These are phyloP conservation scores for Pichia scutulata DNA, from an alignment of 805 yeast species.

Conservation along the genomic window DNA sequence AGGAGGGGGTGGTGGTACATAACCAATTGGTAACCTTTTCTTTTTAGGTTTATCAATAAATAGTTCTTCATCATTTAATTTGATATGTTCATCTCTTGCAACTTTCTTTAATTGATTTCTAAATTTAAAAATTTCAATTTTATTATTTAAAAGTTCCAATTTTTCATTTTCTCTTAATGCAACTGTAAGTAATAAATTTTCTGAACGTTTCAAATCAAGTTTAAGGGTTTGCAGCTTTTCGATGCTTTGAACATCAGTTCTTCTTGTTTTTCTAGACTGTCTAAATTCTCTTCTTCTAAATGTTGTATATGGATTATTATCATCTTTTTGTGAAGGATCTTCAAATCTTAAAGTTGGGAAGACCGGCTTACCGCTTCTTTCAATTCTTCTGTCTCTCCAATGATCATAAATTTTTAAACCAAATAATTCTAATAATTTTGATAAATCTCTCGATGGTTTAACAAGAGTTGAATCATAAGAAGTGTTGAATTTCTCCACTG, in stretches of 20 bases:
- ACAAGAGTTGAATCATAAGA: conserved; percentile 44
- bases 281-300: conserved; percentile 93
- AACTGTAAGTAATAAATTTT: conserved; percentile 57
- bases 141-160: conserved; percentile 53
- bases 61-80: conserved; percentile 79
- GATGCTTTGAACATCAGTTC: conserved; percentile 85
- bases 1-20: conserved; percentile 9
- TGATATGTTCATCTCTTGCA: conserved; percentile 68
- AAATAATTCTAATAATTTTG: conserved; percentile 43
- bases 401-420: conserved; percentile 70
- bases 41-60: conserved; percentile 56
- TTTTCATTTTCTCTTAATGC: conserved; percentile 68
- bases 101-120: conserved; percentile 64
- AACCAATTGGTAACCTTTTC: conserved; percentile 35
- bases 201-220: conserved; percentile 69
- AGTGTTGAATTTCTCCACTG: conserved; percentile 50
- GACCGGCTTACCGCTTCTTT: conserved; percentile 59
- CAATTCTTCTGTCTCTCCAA: conserved; percentile 72
- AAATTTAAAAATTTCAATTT: conserved; percentile 59
- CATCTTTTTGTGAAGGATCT: conserved; percentile 75
- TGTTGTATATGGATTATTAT: conserved; percentile 89
- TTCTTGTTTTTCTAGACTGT: conserved; percentile 91
- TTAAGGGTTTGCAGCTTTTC: conserved; percentile 72
- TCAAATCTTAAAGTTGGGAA: conserved; percentile 77
- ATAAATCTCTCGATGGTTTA: conserved; percentile 36